Percentiles rank a stretch among this genome's conserved stretches.
Evolutionary conservation across 2,329 filamentous ascomycete genomes (phyloP).

Genomic region (Colletotrichum agaves): DNA sequence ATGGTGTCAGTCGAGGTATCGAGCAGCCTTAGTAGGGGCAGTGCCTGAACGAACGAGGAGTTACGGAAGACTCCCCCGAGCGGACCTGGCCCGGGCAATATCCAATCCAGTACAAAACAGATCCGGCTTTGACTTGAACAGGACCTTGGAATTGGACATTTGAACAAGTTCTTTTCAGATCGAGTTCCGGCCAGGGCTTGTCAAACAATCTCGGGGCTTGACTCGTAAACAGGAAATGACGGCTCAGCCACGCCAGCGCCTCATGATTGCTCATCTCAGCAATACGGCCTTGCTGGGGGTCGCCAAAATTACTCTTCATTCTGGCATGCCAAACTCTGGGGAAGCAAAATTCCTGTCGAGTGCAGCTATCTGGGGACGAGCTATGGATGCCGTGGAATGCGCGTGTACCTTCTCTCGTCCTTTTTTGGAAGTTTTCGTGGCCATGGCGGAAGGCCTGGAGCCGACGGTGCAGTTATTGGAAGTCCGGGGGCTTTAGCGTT

Average conservation of each 20-base stretch:
- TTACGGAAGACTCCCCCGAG: constrained; percentile 18
- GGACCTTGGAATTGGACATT: constrained; percentile 7
- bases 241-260: constrained; percentile 32
- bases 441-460: constrained; percentile 1
- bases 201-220: constrained; percentile 31
- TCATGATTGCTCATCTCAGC: constrained; percentile 28
- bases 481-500: constrained; percentile 10
- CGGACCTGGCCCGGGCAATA: neutral
- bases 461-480: neutral
- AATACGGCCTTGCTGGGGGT: constrained; percentile 7
- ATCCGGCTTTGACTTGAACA: neutral
- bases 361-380: neutral
- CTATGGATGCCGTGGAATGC: neutral
- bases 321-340: neutral
- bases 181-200: neutral
- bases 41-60: constrained; percentile 9
- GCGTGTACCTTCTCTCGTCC: neutral
- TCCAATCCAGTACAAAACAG: neutral
- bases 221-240: constrained; percentile 21
- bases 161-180: neutral
- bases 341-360: neutral
- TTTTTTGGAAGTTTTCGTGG: neutral
- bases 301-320: constrained; percentile 9
- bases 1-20: constrained; percentile 33
- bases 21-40: constrained; percentile 21